Evolutionary conservation across 179 eudicot genomes (phyloP).

Genomic region (Sideroxylon spinosum): DNA sequence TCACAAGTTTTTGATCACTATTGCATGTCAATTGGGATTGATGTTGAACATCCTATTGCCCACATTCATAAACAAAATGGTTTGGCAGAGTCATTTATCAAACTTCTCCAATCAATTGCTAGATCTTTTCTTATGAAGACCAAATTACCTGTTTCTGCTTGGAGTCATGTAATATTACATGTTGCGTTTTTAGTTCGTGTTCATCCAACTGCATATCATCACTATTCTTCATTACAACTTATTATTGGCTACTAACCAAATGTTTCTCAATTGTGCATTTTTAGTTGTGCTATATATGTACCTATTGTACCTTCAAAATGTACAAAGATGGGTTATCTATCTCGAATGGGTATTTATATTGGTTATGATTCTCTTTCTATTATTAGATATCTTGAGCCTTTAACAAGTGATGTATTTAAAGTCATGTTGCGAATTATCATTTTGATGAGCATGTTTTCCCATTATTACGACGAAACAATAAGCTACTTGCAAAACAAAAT

Average conservation of each 20-base stretch:
- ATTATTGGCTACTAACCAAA: constrained; percentile 5
- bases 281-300: not conserved
- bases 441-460: not conserved
- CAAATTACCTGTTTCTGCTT: not conserved
- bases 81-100: not conserved
- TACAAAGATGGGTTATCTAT: constrained; percentile 11
- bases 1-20: constrained; percentile 10
- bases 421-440: not conserved
- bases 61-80: constrained; percentile 17
- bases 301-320: constrained; percentile 8
- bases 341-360: not conserved
- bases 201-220: not conserved
- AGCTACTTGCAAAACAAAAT: not conserved
- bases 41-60: constrained; percentile 2
- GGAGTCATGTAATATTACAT: constrained; percentile 17
- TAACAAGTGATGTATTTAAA: not conserved
- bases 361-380: not conserved
- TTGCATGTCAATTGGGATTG: constrained; percentile 12
- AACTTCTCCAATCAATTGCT: not conserved
- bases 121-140: constrained; percentile 6
- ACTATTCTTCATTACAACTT: constrained; percentile 12
- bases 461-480: not conserved
- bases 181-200: constrained; percentile 11
- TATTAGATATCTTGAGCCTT: too few species aligned
- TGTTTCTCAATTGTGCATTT: constrained; percentile 12